phyloP scores from a whole-genome alignment of 352 stramenopile genomes.

The Pythium brachiatum region DNA sequence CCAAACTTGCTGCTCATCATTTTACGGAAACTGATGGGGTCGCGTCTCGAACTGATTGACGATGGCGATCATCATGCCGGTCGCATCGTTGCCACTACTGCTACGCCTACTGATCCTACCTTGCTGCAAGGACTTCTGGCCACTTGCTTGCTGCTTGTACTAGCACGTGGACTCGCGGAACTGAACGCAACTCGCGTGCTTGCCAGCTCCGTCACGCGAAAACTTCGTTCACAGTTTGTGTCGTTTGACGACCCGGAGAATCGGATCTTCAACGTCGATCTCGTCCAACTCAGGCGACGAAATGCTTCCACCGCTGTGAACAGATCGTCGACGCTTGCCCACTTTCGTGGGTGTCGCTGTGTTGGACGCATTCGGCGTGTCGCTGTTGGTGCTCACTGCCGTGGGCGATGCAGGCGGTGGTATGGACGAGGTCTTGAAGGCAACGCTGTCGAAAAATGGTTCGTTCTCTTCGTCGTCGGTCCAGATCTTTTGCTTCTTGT shows the following conservation, averaged over 20 bases:
- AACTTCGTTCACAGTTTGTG: conserved; percentile 9
- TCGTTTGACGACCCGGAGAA: conserved; percentile 14
- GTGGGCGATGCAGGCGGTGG: conserved; percentile 20
- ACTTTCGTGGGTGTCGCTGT: conserved; percentile 23
- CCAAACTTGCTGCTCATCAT: not conserved
- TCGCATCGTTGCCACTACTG: not conserved
- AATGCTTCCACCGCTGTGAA: not conserved
- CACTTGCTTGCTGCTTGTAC: not conserved
- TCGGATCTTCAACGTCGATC: conserved; percentile 15
- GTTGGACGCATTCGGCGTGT: conserved; percentile 4
- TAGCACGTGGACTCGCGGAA: not conserved
- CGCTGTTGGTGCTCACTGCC: conserved; percentile 6
- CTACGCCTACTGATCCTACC: conserved; percentile 1
- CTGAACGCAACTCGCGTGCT: not conserved
- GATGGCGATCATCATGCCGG: not conserved
- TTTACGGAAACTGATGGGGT: not conserved
- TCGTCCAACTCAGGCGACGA: conserved; percentile 17
- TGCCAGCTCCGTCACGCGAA: not conserved
- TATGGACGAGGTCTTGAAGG: conserved; percentile 18
- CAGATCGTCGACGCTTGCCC: conserved; percentile 19
- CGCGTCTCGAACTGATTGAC: not conserved
- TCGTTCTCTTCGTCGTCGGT: conserved; percentile 22
- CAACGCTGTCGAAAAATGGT: conserved; percentile 12
- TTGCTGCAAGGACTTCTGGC: not conserved
- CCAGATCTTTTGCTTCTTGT: conserved; percentile 28